Evolutionary conservation across 371 early-diverging fungal genomes (phyloP).

Genomic region (Mortierella sp.): DNA sequence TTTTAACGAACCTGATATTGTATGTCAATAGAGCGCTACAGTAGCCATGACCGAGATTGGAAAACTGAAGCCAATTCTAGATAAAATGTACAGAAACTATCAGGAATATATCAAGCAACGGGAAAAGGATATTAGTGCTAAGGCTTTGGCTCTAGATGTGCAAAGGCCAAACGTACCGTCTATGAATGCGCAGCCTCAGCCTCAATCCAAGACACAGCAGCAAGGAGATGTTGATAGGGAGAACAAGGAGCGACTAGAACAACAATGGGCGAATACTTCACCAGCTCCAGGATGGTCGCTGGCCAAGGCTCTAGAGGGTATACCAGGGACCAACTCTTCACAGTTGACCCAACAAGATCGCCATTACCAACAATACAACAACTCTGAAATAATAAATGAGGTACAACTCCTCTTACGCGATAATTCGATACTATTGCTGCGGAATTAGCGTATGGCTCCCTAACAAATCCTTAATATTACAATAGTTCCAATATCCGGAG

Average conservation of each 20-base stretch:
- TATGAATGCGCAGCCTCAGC: constrained; percentile 21
- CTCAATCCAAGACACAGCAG: constrained; percentile 18
- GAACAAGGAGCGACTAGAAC: constrained; percentile 21
- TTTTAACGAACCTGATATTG: background rate
- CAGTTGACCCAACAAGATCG: constrained; percentile 15
- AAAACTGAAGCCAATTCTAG: constrained; percentile 32
- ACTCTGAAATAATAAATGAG: constrained; percentile 10
- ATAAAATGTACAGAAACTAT: constrained; percentile 35
- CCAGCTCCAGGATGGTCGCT: constrained; percentile 40
- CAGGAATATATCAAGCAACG: constrained; percentile 30
- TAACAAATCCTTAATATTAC: background rate
- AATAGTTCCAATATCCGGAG: constrained; percentile 47
- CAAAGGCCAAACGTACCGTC: background rate
- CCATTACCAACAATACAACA: constrained; percentile 15
- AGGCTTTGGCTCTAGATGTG: background rate
- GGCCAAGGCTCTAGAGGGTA: constrained; percentile 45
- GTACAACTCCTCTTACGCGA: background rate
- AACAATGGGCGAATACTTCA: constrained; percentile 19
- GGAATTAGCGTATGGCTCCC: background rate
- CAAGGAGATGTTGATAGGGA: constrained; percentile 1
- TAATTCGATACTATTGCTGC: background rate
- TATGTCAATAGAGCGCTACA: constrained; percentile 22
- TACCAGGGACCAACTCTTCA: constrained; percentile 36
- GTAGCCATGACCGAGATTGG: constrained; percentile 35
- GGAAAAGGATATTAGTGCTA: constrained; percentile 12